Evolutionary conservation across 495 filamentous ascomycete genomes (phyloP), one percentile per base, ranked within the genome.

Genomic region (Bryoglossum gracile): DNA sequence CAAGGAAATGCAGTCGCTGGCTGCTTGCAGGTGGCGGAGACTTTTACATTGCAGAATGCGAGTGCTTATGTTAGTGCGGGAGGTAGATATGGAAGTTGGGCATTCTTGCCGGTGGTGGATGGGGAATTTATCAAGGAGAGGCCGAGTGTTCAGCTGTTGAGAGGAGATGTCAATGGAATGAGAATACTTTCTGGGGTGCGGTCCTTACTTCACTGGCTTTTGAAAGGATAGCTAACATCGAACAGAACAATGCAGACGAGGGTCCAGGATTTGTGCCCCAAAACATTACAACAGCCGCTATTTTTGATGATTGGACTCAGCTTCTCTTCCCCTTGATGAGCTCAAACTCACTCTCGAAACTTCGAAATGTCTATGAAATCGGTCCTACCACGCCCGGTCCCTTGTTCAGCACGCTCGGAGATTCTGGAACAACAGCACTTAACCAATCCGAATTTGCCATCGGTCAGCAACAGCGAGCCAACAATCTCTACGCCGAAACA

Each of bases 41-140:
- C 71, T 0, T 32, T 58, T 0, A 62, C 61, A 2, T 65, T 86
- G 18, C 78, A 82, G 51, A 76, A 76, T 38, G 80, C 80, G 0
- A 79, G 72, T 48, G 67, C 62, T 11, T 63, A 51, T 22, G 65
- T 79, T 17, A 80, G 72, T n/a, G 61, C 60, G 26, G 59, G 64
- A 4, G 70, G 65, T 8, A 62, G 64, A 10, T 46, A 30, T 18
- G 50, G 50, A 23, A 24, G 72, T 23, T 84, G 74, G 72, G 77
- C 66, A 1, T 83, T 83, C 53, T 53, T 78, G 21, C 81, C 81
- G 3, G 81, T 84, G 3, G 75, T 76, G 0, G 82, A 86, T 53
- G 80, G 74, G 5, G 60, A 60, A 2, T 74, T 81, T 51, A 59
- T 84, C 43, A 65, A 64, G 34, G 63, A 76, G 10, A 64, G 63